Percentiles rank a stretch among this genome's conserved stretches.
Evolutionary conservation across 1,139 yeast species (phyloP).

Genomic region (Yamadazyma triangularis): DNA sequence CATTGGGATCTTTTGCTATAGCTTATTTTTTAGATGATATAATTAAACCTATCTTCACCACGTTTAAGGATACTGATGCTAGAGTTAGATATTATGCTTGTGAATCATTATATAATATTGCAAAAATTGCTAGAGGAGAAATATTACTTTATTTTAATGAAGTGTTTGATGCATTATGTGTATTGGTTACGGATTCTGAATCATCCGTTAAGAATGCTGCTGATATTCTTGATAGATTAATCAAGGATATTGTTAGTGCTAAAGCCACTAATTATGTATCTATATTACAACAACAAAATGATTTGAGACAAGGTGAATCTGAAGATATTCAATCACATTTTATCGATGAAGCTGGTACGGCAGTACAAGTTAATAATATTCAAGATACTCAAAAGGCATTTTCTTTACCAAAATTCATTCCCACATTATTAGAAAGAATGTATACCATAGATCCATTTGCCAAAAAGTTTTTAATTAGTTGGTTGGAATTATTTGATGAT

Average conservation of each 20-base stretch:
- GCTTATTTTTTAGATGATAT: slow-evolving; percentile 75
- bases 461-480: slow-evolving; percentile 82
- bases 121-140: slow-evolving; percentile 96
- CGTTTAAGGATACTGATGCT: slow-evolving; percentile 96
- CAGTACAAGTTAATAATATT: slow-evolving; percentile 56
- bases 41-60: slow-evolving; percentile 89
- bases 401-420: slow-evolving; percentile 83
- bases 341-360: slow-evolving; percentile 46
- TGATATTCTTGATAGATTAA: slow-evolving; percentile 81
- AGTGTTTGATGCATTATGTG: slow-evolving; percentile 87
- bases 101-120: slow-evolving; percentile 91
- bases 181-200: slow-evolving; percentile 87
- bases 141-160: slow-evolving; percentile 88
- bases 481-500: slow-evolving; percentile 88
- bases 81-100: slow-evolving; percentile 96
- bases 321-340: slow-evolving; percentile 29
- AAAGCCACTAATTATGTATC: slow-evolving; percentile 90
- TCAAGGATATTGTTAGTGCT: slow-evolving; percentile 94
- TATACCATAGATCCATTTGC: slow-evolving; percentile 92
- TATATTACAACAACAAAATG: slow-evolving; percentile 56
- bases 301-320: slow-evolving; percentile 9
- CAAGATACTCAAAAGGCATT: slow-evolving; percentile 74
- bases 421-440: slow-evolving; percentile 83
- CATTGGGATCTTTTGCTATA: slow-evolving; percentile 45
- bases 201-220: slow-evolving; percentile 95